Percentiles rank a stretch among this genome's conserved stretches.
phyloP scores from a whole-genome alignment of 371 early-diverging fungal species.

The Circinella umbellata region DNA sequence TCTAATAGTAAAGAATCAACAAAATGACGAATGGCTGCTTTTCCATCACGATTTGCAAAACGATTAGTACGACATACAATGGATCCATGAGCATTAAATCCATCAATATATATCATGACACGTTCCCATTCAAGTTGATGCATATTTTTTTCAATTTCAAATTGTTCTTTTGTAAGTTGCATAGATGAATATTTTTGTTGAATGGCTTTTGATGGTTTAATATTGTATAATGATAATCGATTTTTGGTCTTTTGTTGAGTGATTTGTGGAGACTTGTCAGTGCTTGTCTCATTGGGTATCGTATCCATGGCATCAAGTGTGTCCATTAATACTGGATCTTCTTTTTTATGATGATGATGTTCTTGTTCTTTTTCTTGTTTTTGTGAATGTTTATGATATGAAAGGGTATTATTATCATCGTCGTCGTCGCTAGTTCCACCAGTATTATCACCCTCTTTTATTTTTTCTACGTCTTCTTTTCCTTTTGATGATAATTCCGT shows the following conservation, averaged over 20 bases:
- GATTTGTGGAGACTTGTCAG: neutral
- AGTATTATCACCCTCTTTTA: neutral
- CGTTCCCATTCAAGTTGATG: slow-evolving; percentile 54
- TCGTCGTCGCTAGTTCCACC: neutral
- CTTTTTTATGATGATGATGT: neutral
- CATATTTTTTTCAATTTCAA: slow-evolving; percentile 24
- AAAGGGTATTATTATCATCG: slow-evolving; percentile 6
- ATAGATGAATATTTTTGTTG: neutral
- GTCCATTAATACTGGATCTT: slow-evolving; percentile 23
- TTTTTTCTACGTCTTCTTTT: neutral
- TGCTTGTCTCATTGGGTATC: slow-evolving; percentile 5
- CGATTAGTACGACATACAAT: slow-evolving; percentile 47
- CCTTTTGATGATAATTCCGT: neutral
- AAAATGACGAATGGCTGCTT: slow-evolving; percentile 26
- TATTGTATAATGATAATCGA: neutral
- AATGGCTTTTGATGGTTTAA: slow-evolving; percentile 5
- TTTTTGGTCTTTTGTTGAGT: slow-evolving; percentile 7
- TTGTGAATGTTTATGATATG: neutral
- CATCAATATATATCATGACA: slow-evolving; percentile 47
- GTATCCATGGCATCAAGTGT: slow-evolving; percentile 24
- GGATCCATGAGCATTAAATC: slow-evolving; percentile 61
- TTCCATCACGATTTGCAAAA: slow-evolving; percentile 18
- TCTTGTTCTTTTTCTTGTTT: neutral
- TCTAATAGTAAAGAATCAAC: slow-evolving; percentile 21
- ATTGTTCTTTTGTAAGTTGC: neutral